These are phyloP conservation scores for Pouteria glomerata DNA, from an alignment of 148 eudicot species.

Conservation along the genomic window DNA sequence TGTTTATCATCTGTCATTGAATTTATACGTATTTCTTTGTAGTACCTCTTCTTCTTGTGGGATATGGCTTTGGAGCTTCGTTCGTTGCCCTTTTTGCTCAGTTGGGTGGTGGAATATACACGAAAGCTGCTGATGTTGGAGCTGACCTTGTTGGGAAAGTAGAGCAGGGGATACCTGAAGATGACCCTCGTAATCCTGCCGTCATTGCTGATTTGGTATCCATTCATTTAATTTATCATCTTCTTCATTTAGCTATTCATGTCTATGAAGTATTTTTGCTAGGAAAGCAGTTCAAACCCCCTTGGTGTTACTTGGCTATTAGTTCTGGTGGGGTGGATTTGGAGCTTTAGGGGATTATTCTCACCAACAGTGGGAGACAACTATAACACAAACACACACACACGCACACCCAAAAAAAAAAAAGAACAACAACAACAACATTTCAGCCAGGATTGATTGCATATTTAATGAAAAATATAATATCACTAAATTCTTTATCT, in stretches of 20 bases:
- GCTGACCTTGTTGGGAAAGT: conserved; percentile 99
- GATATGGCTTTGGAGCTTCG: conserved; percentile 99
- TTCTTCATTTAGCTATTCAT: conserved; percentile 4
- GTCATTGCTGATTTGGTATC: conserved; percentile 98
- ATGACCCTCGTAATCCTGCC: conserved; percentile 99
- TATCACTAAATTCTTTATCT: no score
- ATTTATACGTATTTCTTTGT: conserved; percentile 17
- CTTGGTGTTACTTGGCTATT: no score
- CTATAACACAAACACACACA: no score
- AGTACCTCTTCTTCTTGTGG: conserved; percentile 99
- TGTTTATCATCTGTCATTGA: not conserved
- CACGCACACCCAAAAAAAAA: no score
- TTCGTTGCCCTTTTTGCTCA: conserved; percentile 99
- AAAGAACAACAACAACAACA: no score
- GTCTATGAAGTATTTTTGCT: not conserved
- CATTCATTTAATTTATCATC: conserved; percentile 4
- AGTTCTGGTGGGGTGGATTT: no score
- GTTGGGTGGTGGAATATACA: conserved; percentile 98
- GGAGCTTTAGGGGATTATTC: no score
- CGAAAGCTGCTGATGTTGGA: conserved; percentile 99
- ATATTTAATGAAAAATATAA: no score
- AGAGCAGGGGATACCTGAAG: conserved; percentile 99
- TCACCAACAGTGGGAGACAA: no score
- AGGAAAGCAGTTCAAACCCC: no score
- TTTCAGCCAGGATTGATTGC: no score